Percentiles rank a stretch among this genome's conserved stretches.
phyloP scores from a whole-genome alignment of 148 eudicot genomes.

The Amaranthus palmeri region DNA sequence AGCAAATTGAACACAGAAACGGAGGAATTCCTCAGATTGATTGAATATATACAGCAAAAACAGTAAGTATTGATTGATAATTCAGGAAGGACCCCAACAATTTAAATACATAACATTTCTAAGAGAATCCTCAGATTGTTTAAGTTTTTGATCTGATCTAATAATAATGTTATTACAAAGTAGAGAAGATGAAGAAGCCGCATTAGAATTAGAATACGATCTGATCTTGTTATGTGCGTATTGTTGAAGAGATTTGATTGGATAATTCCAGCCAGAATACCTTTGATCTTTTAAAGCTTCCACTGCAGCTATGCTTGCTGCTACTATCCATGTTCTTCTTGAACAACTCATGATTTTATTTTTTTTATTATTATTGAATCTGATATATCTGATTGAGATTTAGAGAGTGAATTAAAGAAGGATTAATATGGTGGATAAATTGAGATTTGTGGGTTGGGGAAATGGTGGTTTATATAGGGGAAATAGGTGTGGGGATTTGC shows the following conservation, averaged over 20 bases:
- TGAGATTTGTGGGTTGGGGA: too few relatives aligned
- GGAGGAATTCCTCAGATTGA: too few relatives aligned
- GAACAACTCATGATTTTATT: constrained; percentile 14
- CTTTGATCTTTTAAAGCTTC: constrained; percentile 26
- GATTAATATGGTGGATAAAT: too few relatives aligned
- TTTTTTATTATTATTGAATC: too few relatives aligned
- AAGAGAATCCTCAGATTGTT: constrained; percentile 18
- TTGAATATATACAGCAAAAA: too few relatives aligned
- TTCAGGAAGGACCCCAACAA: constrained; percentile 18
- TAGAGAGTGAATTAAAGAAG: too few relatives aligned
- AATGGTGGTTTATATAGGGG: too few relatives aligned
- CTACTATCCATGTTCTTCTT: constrained; percentile 13
- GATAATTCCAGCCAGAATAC: constrained; percentile 19
- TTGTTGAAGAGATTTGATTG: constrained; percentile 11
- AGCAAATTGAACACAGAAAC: too few relatives aligned
- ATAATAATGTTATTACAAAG: neutral
- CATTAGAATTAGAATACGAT: constrained; percentile 4
- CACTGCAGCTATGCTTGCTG: constrained; percentile 24
- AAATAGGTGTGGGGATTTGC: too few relatives aligned
- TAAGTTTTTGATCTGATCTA: neutral
- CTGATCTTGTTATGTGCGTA: neutral
- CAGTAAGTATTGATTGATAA: too few relatives aligned
- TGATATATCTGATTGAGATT: too few relatives aligned
- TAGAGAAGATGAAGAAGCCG: neutral
- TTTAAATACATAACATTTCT: constrained; percentile 22